Conservation (phyloP, 768 basidiomycete species). For the Leccinum disarticulatum region DNA sequence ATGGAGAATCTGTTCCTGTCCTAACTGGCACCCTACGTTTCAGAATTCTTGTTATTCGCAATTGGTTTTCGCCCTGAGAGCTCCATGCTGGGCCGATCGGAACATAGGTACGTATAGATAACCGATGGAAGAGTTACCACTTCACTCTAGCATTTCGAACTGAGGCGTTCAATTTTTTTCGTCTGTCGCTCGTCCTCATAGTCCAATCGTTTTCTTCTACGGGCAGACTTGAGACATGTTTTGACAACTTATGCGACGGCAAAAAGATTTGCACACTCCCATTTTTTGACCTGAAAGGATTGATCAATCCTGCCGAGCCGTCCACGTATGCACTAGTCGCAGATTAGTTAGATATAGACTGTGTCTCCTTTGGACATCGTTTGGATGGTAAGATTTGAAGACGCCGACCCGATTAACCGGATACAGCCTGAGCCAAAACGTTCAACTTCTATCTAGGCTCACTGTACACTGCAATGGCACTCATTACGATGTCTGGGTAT, state of each 20-base stretch:
- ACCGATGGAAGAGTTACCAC: too few species aligned
- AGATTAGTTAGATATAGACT: neutral
- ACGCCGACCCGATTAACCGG: neutral
- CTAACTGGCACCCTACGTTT: neutral
- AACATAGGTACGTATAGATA: neutral
- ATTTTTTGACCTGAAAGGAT: too few species aligned
- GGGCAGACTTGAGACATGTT: neutral
- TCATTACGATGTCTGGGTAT: slow-evolving; percentile 86
- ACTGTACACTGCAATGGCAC: slow-evolving; percentile 66
- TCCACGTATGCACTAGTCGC: neutral
- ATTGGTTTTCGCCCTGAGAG: neutral
- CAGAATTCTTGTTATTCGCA: neutral
- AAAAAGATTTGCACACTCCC: neutral
- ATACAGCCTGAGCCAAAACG: neutral
- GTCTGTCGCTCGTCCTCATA: neutral
- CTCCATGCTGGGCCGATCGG: neutral
- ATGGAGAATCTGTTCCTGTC: neutral
- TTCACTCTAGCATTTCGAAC: neutral
- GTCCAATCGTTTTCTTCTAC: neutral
- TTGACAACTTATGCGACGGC: neutral
- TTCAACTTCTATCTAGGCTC: neutral
- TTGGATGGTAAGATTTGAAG: neutral
- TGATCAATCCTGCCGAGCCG: neutral
- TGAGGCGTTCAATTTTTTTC: neutral
- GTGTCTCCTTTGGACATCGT: neutral